phyloP scores from a whole-genome alignment of 352 stramenopile species.

The Pythium sp. region DNA sequence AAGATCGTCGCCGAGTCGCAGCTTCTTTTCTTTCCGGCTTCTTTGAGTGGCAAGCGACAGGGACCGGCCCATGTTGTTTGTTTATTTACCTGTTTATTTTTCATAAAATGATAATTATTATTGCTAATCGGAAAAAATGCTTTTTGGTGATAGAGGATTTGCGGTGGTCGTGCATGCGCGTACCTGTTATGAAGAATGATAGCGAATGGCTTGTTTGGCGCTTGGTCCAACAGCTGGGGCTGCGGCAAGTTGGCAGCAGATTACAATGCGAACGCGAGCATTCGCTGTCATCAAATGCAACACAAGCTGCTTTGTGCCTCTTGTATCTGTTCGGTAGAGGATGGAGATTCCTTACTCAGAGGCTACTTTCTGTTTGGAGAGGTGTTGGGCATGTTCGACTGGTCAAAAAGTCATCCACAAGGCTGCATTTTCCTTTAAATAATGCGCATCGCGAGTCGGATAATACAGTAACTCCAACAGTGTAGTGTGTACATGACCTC shows the following conservation, averaged over 20 bases:
- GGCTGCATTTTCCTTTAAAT: background rate
- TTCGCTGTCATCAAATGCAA: background rate
- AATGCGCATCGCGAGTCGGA: background rate
- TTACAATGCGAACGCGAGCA: conserved; percentile 4
- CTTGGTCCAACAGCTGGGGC: background rate
- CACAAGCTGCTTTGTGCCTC: background rate
- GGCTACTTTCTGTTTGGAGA: background rate
- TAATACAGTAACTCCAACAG: too few relatives aligned
- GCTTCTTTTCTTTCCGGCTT: background rate
- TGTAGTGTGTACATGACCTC: background rate
- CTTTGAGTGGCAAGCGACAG: background rate
- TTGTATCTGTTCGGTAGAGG: background rate
- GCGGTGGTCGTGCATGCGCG: too few relatives aligned
- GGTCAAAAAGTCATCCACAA: background rate
- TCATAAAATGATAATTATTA: background rate
- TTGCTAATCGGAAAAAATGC: background rate
- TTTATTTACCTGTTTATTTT: background rate
- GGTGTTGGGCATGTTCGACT: background rate
- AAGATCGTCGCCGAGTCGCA: background rate
- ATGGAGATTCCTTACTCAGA: too few relatives aligned
- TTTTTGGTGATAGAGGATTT: background rate
- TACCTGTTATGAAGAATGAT: background rate
- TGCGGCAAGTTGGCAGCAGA: background rate
- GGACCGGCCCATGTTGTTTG: background rate
- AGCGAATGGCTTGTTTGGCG: conserved; percentile 1